These are phyloP conservation scores for Dactylella cylindrospora DNA, from an alignment of 2,329 filamentous ascomycete species.

Conservation along the genomic window DNA sequence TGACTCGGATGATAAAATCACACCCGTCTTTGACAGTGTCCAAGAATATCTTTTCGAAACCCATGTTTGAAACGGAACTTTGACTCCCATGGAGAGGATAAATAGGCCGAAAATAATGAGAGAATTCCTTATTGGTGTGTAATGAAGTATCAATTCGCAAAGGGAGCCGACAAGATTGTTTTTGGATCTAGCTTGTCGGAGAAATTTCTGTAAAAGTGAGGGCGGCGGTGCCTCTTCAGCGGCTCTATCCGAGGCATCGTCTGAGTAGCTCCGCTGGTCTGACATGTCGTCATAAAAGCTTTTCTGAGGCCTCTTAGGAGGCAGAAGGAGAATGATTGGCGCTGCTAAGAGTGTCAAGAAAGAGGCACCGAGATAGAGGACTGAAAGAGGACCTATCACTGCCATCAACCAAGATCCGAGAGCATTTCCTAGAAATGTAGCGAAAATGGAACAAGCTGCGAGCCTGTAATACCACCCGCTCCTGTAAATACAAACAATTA, in stretches of 20 bases:
- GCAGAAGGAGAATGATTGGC: conserved; percentile 26
- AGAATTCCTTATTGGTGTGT: conserved; percentile 24
- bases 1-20: conserved; percentile 36
- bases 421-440: conserved; percentile 28
- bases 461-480: conserved; percentile 36
- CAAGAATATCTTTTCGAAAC: conserved; percentile 36
- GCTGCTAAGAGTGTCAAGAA: conserved; percentile 22
- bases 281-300: conserved; percentile 25
- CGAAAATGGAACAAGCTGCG: conserved; percentile 30
- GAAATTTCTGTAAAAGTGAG: conserved; percentile 23
- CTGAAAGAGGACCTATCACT: conserved; percentile 14
- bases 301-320: conserved; percentile 1
- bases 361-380: conserved; percentile 23
- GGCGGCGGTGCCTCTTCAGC: conserved; percentile 12
- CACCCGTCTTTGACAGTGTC: conserved; percentile 39
- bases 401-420: conserved; percentile 35
- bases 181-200: conserved; percentile 32
- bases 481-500: too few species aligned
- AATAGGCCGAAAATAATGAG: conserved; percentile 22
- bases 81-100: conserved; percentile 24
- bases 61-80: conserved; percentile 42
- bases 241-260: conserved; percentile 4
- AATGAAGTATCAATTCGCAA: conserved; percentile 17
- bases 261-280: conserved; percentile 5
- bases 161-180: conserved; percentile 26